Conservation (phyloP, 768 basidiomycete species). For the Leucosporidium creatinivorum region DNA sequence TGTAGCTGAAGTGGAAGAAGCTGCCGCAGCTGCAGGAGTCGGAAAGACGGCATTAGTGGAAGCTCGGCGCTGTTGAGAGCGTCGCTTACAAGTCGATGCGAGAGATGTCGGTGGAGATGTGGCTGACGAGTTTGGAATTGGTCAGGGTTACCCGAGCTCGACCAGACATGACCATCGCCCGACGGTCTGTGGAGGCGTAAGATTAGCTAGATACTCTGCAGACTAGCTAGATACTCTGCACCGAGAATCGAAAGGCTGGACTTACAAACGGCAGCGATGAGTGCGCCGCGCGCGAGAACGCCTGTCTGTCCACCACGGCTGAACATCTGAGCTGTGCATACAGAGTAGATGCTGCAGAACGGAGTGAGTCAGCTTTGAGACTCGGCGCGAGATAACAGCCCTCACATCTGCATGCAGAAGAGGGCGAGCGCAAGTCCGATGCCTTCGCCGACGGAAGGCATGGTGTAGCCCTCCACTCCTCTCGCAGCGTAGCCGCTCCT, state of each 20-base stretch:
- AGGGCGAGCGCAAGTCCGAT: slow-evolving; percentile 62
- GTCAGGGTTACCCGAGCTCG: slow-evolving; percentile 69
- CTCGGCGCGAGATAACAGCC: too few relatives aligned
- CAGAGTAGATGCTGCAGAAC: background rate
- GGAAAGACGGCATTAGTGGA: background rate
- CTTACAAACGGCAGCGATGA: slow-evolving; percentile 74
- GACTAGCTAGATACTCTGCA: too few relatives aligned
- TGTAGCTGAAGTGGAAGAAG: slow-evolving; percentile 55
- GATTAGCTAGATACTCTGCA: too few relatives aligned
- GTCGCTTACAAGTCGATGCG: slow-evolving; percentile 72
- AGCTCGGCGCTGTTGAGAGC: slow-evolving; percentile 40
- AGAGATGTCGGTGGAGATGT: slow-evolving; percentile 80
- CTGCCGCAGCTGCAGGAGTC: slow-evolving; percentile 36
- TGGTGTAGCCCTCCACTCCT: slow-evolving; percentile 40
- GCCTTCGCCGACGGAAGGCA: slow-evolving; percentile 47
- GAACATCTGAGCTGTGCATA: slow-evolving; percentile 32
- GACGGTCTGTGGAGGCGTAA: slow-evolving; percentile 41
- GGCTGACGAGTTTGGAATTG: slow-evolving; percentile 83
- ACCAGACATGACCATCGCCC: slow-evolving; percentile 65
- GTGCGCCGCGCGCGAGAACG: slow-evolving; percentile 70
- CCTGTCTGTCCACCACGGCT: slow-evolving; percentile 58
- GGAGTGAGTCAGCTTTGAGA: too few relatives aligned
- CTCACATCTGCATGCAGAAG: slow-evolving; percentile 49
- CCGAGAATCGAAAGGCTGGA: too few relatives aligned
- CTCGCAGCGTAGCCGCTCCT: slow-evolving; percentile 51